Evolutionary conservation across 129 eudicot species (phyloP).

Genomic region (Mikania micrantha): DNA sequence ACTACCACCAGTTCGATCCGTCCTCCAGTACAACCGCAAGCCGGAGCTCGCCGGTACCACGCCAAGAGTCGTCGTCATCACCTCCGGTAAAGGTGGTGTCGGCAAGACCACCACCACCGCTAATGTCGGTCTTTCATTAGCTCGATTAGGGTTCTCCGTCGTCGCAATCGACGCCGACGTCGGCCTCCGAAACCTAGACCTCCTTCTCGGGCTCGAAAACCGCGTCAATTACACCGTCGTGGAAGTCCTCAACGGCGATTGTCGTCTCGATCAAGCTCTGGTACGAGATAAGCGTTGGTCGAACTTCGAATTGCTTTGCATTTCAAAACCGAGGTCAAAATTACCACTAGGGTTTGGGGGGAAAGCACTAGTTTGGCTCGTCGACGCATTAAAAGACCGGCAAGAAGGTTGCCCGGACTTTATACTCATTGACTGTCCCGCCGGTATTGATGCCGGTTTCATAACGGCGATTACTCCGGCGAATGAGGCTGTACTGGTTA

Average conservation of each 20-base stretch:
- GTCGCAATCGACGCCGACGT: slow-evolving; percentile 97
- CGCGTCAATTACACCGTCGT: slow-evolving; percentile 95
- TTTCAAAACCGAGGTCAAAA: slow-evolving; percentile 91
- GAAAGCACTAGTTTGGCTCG: slow-evolving; percentile 88
- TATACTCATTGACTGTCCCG: slow-evolving; percentile 77
- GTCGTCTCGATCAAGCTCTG: slow-evolving; percentile 92
- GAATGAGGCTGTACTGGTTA: slow-evolving; percentile 81
- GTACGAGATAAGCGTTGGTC: slow-evolving; percentile 91
- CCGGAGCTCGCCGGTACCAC: slow-evolving; percentile 88
- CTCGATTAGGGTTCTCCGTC: slow-evolving; percentile 77
- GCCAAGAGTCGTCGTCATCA: slow-evolving; percentile 86
- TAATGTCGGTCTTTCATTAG: slow-evolving; percentile 79
- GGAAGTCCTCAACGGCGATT: slow-evolving; percentile 90
- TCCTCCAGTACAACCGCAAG: slow-evolving; percentile 89
- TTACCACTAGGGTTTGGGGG: slow-evolving; percentile 87
- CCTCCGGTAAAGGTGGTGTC: slow-evolving; percentile 87
- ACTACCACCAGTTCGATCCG: slow-evolving; percentile 32
- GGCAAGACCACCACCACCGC: slow-evolving; percentile 91
- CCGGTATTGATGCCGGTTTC: slow-evolving; percentile 89
- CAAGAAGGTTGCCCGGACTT: slow-evolving; percentile 75
- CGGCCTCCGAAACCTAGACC: slow-evolving; percentile 94
- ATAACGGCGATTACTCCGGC: slow-evolving; percentile 94
- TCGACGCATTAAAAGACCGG: slow-evolving; percentile 74
- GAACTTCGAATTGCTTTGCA: slow-evolving; percentile 74
- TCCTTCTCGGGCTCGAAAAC: slow-evolving; percentile 87